Base-by-base conservation (phyloP, 108 stramenopile species). In the Licmophora abbreviata region DNA sequence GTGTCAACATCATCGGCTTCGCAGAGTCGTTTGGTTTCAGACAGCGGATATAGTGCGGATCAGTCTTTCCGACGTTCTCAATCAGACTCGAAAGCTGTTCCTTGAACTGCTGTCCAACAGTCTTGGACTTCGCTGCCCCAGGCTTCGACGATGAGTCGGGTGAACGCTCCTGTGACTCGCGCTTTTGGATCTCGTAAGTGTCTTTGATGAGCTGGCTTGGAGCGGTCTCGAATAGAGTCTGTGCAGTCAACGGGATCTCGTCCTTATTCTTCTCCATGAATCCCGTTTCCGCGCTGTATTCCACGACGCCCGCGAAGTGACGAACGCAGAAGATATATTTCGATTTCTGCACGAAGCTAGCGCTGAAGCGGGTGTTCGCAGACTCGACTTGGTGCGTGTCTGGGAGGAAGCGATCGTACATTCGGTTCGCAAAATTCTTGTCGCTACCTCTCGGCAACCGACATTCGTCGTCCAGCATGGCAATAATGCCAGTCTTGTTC, bases 261-360 rank as follows among this genome's bases (percentile, higher is more conserved):
- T 99, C 96, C 66, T 93, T 94, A 75, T 99, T 98, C 69, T 97
- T 95, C 33, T 95, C 95, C 69, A 97, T 80, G 63, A 99, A 99
- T 42, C 87, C 90, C 6, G 86, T 88, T 44, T 90, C 88, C 10
- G 86, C 87, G 23, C 61, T 72, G 66, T 99, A 99, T 31, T 74
- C 72, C 17, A 98, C 97, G 49, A 91, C 49, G 15, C 96, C 96
- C n/a, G 96, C 96, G 74, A 93, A 97, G 73, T 97, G 96, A 29
- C 79, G 67, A 15, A 97, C 64, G 44, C 81, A 85, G 50, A 97
- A 95, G 27, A 81, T 63, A 0, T 73, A 65, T 59, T 77, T 79
- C 8, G 61, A 73, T 65, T 85, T 69, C 55, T 94, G 85, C 28
- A 88, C 69, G 21, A 75, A 68, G 3, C 83, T 77, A 15, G 88